Evolutionary conservation across 2,329 filamentous ascomycete species (phyloP).

Genomic region (Periglandula ipomoeae): DNA sequence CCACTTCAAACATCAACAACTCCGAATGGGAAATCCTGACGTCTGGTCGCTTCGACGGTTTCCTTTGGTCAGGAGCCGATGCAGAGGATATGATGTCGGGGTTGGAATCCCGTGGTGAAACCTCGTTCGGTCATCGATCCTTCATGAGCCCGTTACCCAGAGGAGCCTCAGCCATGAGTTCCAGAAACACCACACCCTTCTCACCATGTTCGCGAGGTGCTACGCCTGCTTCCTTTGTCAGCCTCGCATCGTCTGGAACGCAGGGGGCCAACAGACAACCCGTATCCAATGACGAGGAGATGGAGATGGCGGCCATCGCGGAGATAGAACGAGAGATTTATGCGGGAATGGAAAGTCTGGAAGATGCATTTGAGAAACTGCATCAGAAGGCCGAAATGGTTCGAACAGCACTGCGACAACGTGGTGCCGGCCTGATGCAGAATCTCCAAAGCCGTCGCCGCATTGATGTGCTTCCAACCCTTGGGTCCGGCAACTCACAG

Average conservation of each 20-base stretch:
- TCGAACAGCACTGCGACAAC: constrained; percentile 68
- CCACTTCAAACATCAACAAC: constrained; percentile 75
- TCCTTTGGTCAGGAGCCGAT: constrained; percentile 88
- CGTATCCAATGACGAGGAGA: constrained; percentile 88
- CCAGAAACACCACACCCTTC: constrained; percentile 39
- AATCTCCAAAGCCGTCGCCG: constrained; percentile 50
- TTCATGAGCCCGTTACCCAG: constrained; percentile 32
- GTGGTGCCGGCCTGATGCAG: constrained; percentile 66
- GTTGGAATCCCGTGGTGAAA: constrained; percentile 44
- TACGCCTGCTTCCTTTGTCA: constrained; percentile 53
- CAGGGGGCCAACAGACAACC: constrained; percentile 37
- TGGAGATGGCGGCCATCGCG: constrained; percentile 79
- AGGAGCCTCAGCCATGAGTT: constrained; percentile 31
- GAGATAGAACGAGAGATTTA: constrained; percentile 93
- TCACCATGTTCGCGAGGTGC: constrained; percentile 44
- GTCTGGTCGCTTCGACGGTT: constrained; percentile 90
- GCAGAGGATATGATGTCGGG: constrained; percentile 35
- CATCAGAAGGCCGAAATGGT: constrained; percentile 78
- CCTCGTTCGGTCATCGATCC: constrained; percentile 34
- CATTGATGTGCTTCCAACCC: constrained; percentile 44
- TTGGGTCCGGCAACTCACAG: constrained; percentile 37
- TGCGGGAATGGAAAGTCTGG: constrained; percentile 84
- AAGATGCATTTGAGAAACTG: constrained; percentile 89
- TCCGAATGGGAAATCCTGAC: constrained; percentile 96
- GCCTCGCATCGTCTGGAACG: constrained; percentile 38